These are phyloP conservation scores for Cyphellophora europaea DNA, from an alignment of 2,329 filamentous ascomycete species.

Conservation along the genomic window DNA sequence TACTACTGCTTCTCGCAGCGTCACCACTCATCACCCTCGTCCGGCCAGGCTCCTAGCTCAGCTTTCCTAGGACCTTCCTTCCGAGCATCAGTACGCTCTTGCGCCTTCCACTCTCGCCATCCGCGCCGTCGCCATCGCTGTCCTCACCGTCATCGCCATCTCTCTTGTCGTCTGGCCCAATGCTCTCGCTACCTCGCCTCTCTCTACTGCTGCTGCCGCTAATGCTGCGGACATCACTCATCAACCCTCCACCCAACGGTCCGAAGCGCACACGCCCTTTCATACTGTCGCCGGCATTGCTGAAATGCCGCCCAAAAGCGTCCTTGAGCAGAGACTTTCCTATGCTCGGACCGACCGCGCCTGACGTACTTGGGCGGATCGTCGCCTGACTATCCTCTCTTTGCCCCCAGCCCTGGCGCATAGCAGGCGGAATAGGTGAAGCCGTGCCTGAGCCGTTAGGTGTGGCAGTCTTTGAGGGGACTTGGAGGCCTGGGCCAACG, in stretches of 20 bases:
- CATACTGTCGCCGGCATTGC: conserved; percentile 6
- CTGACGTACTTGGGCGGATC: not conserved
- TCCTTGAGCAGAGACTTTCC: conserved; percentile 15
- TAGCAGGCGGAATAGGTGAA: conserved; percentile 5
- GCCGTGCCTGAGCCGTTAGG: conserved; percentile 8
- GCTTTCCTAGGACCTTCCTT: conserved; percentile 30
- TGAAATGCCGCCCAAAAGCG: conserved; percentile 16
- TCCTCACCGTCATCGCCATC: conserved; percentile 2
- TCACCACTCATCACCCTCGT: too few relatives aligned
- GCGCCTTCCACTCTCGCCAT: conserved; percentile 17
- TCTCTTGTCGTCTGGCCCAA: not conserved
- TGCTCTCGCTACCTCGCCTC: conserved; percentile 3
- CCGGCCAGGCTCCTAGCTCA: conserved; percentile 21
- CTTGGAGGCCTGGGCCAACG: too few relatives aligned
- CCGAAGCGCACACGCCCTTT: conserved; percentile 15
- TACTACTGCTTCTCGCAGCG: too few relatives aligned
- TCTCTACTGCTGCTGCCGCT: conserved; percentile 20
- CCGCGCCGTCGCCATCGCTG: conserved; percentile 10
- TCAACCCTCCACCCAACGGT: conserved; percentile 8
- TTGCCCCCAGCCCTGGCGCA: conserved; percentile 10
- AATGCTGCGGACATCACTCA: conserved; percentile 1
- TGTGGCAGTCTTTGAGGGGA: too few relatives aligned
- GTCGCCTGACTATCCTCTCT: not conserved
- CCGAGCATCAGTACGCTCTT: conserved; percentile 32
- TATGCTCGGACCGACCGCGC: conserved; percentile 5